Base-by-base conservation (phyloP, 768 basidiomycete genomes). In the Filobasidium floriforme region DNA sequence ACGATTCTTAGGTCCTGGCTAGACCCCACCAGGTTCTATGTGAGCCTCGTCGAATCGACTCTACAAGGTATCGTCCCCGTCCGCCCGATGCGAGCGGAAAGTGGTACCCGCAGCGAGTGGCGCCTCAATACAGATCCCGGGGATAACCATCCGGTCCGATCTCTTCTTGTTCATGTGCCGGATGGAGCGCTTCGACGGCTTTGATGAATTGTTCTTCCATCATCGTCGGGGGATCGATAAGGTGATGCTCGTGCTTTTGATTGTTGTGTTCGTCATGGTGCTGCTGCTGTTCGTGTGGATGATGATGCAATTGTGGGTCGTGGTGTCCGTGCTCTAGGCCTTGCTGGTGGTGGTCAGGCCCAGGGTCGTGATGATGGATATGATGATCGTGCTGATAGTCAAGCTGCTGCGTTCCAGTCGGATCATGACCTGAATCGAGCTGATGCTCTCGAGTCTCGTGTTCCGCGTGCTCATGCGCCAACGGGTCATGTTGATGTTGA, bases 121-220 rank as follows among this genome's bases (percentile, higher is more conserved):
- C 22, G 18, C 18, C 46, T 49, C 24, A 57, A 26, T 3, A 57
- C 54, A 57, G 5, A 28, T 57, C 54, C 15, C 54, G 22, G 7
- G 54, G 54, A 28, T 57, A 57, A 1, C 54, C 54, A 57, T 57
- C 54, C 19, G 54, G 54, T 57, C 54, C 54, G 15, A 57, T 24
- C 54, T 57, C 54, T 32, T 57, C 54, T 51, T 18, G 46, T 24
- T 18, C 19, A 2, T 15, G 12, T 4, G 24, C 29, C 46, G 46
- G 46, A 22, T 22, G 46, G 15, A 57, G 29, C 54, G 54, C 54
- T 32, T 22, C 54, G 12, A 26, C 54, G 5, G 54, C 54, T 15
- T 57, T 6, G 54, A 57, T 57, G n/a, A 57, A 57, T 4, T 57
- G 54, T 19, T 57, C 54, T 15, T 57, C 54, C 7, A 57, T 57